Base-by-base conservation (phyloP, 257 asterid genomes). In the Eucommia ulmoides region DNA sequence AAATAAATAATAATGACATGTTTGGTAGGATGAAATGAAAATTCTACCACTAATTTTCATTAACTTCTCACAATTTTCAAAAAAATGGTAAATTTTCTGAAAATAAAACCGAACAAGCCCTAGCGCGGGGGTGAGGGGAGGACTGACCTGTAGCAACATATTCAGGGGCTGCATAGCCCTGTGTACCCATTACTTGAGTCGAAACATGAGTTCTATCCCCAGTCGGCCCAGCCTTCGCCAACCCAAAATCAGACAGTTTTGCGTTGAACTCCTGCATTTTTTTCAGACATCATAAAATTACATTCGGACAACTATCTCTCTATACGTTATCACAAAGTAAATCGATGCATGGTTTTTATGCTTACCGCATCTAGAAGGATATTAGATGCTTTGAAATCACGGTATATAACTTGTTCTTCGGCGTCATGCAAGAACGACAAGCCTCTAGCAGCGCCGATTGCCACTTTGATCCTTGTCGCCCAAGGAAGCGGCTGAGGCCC, bases 391-490 rank as follows among this genome's bases (percentile, higher is more conserved):
- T 42, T 41, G 3, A 62, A 7, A 41, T 41, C 2, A 8, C 62
- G 26, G 42, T 38, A 15, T 54, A 49, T 54, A 15, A 62, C 54
- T 38, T 47, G 51, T 1, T n/a, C 8, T 38, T 61, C 19, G 25
- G 42, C 26, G 8, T 47, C 52, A 17, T 62, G 67, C 52, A 54
- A 22, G 55, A 62, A 62, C 38, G 57, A 33, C 1, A 66, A 59
- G 41, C 63, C 63, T 25, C 42, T 54, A 0, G 72, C 67, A 23
- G 54, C 59, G 11, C 59, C 66, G 42, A 66, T 22, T 14, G 67
- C 72, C 0, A 60, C 47, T 26, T 60, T 66, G 41, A 60, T 55
- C 52, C 63, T 52, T 12, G 23, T 41, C n/a, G 24, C 21, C 72
- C 72, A 66, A 45, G 53, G 33, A 3, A 59, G 59, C 7, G 59